Base-by-base conservation (phyloP, 441 rosid species). In the Populus hybrid region DNA sequence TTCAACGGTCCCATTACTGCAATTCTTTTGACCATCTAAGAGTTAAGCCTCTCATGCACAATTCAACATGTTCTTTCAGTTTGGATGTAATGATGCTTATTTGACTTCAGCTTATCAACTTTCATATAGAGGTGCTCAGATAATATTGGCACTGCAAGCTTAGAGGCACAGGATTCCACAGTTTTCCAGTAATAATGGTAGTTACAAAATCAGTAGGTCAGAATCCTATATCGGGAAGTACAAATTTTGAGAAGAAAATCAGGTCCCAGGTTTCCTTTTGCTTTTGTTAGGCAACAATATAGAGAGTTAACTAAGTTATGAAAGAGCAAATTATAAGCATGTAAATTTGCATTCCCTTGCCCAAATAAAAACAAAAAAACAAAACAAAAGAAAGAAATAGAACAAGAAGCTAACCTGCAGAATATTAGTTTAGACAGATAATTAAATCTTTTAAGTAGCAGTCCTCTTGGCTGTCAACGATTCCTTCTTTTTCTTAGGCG, bases 401-500 rank as follows among this genome's bases (percentile, higher is more conserved):
- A 50, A 64, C 71, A 57, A 63, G 63, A 75, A 78, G 75, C 80
- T 23, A 72, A 77, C 78, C 80, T 77, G 63, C 74, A n/a, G 30
- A 72, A 5, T 68, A 36, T 61, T 34, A 28, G 70, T 35, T 53
- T 38, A 74, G 70, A 66, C 79, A 59, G 34, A 20, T 2, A 36
- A 74, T 50, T 21, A 3, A 63, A 35, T 36, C 32, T 32, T 69
- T 61, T 50, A 79, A 21, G 50, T 67, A 64, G 77, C 66, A 63
- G 38, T 73, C 69, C 70, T 77, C 80, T 73, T 84, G 35, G 74
- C 67, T 26, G 70, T 42, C 2, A 32, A 77, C 23, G 50, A 76
- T 32, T 70, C 70, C 64, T 57, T 32, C 63, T 70, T 69, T 80
- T 72, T 74, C 72, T 53, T 83, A 3, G 32, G 66, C 8, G 21